These are phyloP conservation scores for Calonectria leucothoes DNA, from an alignment of 2,329 filamentous ascomycete genomes.

Conservation along the genomic window DNA sequence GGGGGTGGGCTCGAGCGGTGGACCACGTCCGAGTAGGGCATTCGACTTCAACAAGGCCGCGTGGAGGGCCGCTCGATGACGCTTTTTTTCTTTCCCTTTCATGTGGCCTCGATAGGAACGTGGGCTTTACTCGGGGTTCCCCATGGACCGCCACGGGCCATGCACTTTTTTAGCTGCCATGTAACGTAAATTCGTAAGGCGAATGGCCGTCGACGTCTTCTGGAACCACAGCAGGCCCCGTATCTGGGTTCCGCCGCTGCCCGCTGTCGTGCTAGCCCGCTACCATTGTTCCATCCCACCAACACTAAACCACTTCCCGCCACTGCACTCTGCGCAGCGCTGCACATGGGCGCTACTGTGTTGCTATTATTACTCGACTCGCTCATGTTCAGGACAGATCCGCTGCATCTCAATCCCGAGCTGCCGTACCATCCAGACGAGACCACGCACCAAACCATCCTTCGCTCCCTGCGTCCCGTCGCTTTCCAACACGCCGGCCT, in stretches of 20 bases:
- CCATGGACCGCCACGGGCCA: neutral
- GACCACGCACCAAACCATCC: neutral
- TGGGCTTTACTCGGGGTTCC: neutral
- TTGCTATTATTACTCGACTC: slow-evolving; percentile 5
- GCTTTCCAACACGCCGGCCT: neutral
- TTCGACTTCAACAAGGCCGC: neutral
- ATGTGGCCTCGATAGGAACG: neutral
- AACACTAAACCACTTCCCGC: slow-evolving; percentile 2
- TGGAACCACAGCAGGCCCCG: neutral
- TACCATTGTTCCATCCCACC: slow-evolving; percentile 5
- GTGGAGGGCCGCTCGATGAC: neutral
- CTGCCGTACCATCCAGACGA: neutral
- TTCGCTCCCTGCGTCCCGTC: neutral
- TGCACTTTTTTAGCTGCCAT: neutral
- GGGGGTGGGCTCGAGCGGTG: neutral
- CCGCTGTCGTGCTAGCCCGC: neutral
- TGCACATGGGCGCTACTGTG: slow-evolving; percentile 6
- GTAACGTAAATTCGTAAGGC: neutral
- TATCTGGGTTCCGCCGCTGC: neutral
- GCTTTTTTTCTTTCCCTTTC: neutral
- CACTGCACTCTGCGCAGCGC: neutral
- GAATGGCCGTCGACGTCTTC: neutral
- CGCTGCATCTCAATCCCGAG: neutral
- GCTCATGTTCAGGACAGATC: slow-evolving; percentile 2
- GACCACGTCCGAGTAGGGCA: neutral